A percentile compares a stretch with the other conserved stretches of the same genome.
Evolutionary conservation across 257 asterid genomes (phyloP).

Genomic region (Petrea volubilis): DNA sequence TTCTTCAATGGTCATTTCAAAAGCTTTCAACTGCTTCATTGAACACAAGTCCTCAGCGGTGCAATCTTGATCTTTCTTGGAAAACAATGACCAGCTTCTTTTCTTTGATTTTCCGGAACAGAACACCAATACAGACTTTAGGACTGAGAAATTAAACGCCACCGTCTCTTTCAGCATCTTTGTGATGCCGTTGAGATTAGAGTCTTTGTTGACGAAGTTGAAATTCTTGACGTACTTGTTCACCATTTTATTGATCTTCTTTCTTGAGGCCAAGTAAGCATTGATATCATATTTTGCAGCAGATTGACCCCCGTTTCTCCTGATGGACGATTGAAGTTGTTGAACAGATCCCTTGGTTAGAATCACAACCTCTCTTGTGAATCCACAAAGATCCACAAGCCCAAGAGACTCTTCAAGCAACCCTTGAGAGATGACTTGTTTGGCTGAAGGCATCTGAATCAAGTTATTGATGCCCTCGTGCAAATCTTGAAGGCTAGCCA

Average conservation of each 20-base stretch:
- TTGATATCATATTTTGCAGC: constrained; percentile 16
- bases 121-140: constrained; percentile 26
- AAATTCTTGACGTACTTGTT: constrained; percentile 29
- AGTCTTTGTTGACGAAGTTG: constrained; percentile 10
- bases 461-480: constrained; percentile 31
- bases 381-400: constrained; percentile 30
- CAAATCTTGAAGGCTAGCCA: constrained; percentile 34
- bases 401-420: constrained; percentile 32
- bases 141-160: constrained; percentile 14
- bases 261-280: constrained; percentile 28
- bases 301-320: constrained; percentile 3
- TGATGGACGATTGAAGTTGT: constrained; percentile 24
- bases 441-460: constrained; percentile 34
- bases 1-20: constrained; percentile 28
- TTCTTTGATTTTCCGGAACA: constrained; percentile 29
- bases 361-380: not conserved
- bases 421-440: constrained; percentile 23
- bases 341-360: constrained; percentile 31
- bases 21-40: constrained; percentile 31
- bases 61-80: too few species aligned
- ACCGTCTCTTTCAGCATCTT: constrained; percentile 28
- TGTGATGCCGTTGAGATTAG: not conserved
- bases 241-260: constrained; percentile 26
- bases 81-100: constrained; percentile 32
- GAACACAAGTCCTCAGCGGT: too few species aligned